Evolutionary conservation across 306 rosid genomes (phyloP).

Genomic region (Gynostemma pentaphyllum): DNA sequence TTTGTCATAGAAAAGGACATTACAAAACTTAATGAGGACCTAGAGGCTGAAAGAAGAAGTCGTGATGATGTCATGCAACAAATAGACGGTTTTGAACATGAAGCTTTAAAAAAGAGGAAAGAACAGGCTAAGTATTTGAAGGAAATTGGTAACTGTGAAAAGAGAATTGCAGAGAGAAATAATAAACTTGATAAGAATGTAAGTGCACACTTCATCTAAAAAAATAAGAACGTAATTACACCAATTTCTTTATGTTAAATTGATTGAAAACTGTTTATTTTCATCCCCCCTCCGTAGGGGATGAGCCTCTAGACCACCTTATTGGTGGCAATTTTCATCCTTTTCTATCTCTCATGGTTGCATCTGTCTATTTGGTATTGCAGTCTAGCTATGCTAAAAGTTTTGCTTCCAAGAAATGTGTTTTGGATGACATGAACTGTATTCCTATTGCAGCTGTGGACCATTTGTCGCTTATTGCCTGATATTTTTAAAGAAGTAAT

Average conservation of each 20-base stretch:
- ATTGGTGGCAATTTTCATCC: conserved; percentile 7
- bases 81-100: conserved; percentile 51
- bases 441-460: background rate
- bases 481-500: background rate
- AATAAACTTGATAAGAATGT: conserved; percentile 77
- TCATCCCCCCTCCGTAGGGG: too few species aligned
- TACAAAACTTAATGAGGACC: conserved; percentile 51
- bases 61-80: conserved; percentile 65
- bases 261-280: too few species aligned
- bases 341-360: background rate
- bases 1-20: conserved; percentile 64
- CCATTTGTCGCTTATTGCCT: background rate
- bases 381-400: background rate
- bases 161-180: conserved; percentile 64
- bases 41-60: conserved; percentile 52
- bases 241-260: background rate
- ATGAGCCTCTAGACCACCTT: too few species aligned
- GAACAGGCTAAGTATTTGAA: conserved; percentile 71
- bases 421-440: background rate
- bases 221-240: conserved; percentile 73
- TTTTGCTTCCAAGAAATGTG: background rate
- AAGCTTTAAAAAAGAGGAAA: conserved; percentile 73
- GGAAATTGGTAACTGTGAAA: conserved; percentile 64
- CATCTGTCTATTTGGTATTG: too few species aligned
- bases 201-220: too few species aligned